Evolutionary conservation across 352 stramenopile genomes (phyloP).

Genomic region (Pythium volutum): DNA sequence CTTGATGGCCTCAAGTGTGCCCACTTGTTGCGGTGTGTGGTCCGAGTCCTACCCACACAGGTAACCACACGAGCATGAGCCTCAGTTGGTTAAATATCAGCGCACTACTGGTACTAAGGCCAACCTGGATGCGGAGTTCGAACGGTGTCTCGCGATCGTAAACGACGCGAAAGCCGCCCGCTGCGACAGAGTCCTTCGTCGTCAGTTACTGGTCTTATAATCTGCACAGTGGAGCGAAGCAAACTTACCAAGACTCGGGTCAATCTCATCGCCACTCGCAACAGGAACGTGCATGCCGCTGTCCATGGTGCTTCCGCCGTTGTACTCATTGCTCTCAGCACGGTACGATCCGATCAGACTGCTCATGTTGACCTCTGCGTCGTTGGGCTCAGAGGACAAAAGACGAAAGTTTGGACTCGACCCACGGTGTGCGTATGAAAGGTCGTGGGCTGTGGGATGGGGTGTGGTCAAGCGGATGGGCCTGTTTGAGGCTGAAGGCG

Average conservation of each 20-base stretch:
- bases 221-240: neutral
- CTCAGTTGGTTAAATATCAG: neutral
- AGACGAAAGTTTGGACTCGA: neutral
- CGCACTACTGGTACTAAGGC: neutral
- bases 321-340: constrained; percentile 30
- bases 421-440: constrained; percentile 11
- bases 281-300: constrained; percentile 41
- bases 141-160: constrained; percentile 92
- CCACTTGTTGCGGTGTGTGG: constrained; percentile 86
- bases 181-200: constrained; percentile 17
- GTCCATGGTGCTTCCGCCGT: constrained; percentile 24
- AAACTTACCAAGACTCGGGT: constrained; percentile 68
- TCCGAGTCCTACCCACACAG: constrained; percentile 41
- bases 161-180: constrained; percentile 84
- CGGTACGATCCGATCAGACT: constrained; percentile 24
- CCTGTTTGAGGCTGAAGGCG: neutral
- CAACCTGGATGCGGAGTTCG: constrained; percentile 86
- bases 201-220: neutral
- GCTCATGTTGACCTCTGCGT: constrained; percentile 5
- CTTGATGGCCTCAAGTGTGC: constrained; percentile 93
- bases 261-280: constrained; percentile 56
- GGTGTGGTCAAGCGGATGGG: neutral
- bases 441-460: constrained; percentile 7
- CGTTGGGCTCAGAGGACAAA: constrained; percentile 1
- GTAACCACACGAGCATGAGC: neutral